These are phyloP conservation scores for Tricholoma flavovirens DNA, from an alignment of 768 basidiomycete genomes.

Conservation along the genomic window DNA sequence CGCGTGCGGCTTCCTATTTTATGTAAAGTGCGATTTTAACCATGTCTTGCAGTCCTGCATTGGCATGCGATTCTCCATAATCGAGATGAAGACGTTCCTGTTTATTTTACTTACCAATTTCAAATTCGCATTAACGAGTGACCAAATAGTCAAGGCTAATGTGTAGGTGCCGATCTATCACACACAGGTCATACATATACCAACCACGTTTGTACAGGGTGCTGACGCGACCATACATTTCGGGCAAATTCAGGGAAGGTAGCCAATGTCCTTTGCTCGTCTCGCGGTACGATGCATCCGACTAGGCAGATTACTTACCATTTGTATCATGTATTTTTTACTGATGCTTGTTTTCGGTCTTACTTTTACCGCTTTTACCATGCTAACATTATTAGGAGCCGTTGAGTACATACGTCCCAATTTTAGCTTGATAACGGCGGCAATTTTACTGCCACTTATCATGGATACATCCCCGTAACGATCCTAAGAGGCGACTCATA, in stretches of 20 bases:
- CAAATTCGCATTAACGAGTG: constrained; percentile 47
- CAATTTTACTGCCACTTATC: no score
- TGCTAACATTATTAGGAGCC: background rate
- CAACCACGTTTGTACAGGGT: constrained; percentile 34
- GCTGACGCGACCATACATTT: constrained; percentile 58
- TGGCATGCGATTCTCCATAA: constrained; percentile 75
- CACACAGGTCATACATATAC: background rate
- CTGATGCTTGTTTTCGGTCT: background rate
- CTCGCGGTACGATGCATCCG: constrained; percentile 23
- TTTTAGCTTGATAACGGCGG: background rate
- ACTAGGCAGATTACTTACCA: background rate
- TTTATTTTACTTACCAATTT: constrained; percentile 68
- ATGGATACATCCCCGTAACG: no score
- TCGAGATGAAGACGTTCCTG: constrained; percentile 77
- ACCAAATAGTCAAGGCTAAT: constrained; percentile 52
- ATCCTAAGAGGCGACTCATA: no score
- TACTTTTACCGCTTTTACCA: no score
- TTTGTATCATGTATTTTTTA: background rate
- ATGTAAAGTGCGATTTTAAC: constrained; percentile 2
- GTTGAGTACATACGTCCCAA: background rate
- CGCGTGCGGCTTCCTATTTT: constrained; percentile 43
- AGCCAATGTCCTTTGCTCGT: constrained; percentile 60
- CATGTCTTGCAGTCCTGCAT: constrained; percentile 62
- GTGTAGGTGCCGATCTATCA: constrained; percentile 39
- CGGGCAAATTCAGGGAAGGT: constrained; percentile 47